These are phyloP conservation scores for Moniliella sp. DNA, from an alignment of 1,284 basidiomycete genomes.

Conservation along the genomic window DNA sequence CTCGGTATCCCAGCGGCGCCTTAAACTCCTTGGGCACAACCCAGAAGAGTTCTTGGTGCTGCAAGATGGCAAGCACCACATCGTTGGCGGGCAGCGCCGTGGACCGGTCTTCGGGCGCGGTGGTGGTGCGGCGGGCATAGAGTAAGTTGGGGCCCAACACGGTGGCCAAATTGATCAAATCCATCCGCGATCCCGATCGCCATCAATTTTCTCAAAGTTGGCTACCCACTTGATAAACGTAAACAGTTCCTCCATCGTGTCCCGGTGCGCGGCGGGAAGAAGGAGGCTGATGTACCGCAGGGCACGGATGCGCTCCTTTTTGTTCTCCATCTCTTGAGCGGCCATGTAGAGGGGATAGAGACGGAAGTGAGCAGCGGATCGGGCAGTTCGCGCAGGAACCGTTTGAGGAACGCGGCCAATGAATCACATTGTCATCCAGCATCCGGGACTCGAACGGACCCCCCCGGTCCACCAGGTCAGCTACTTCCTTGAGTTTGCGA, in stretches of 20 bases:
- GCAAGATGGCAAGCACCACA: no score
- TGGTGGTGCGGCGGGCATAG: no score
- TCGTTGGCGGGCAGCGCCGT: no score
- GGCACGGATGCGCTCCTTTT: constrained; percentile 57
- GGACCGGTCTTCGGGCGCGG: no score
- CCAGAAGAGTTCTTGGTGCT: no score
- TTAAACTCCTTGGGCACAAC: no score
- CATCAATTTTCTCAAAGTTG: constrained; percentile 91
- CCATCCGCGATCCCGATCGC: constrained; percentile 98
- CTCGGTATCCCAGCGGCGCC: no score
- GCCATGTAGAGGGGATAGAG: constrained; percentile 70
- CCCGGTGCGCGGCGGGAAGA: constrained; percentile 74
- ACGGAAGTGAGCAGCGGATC: constrained; percentile 84
- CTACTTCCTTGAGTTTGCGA: constrained; percentile 65
- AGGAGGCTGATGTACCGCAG: constrained; percentile 69
- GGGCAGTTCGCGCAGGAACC: constrained; percentile 83
- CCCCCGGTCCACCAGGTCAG: constrained; percentile 65
- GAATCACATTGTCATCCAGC: constrained; percentile 79
- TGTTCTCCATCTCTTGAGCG: constrained; percentile 58
- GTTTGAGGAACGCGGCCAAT: constrained; percentile 90
- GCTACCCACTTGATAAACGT: constrained; percentile 99
- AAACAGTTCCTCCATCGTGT: constrained; percentile 90
- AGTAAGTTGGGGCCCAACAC: constrained; percentile 93
- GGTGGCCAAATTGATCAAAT: constrained; percentile 77
- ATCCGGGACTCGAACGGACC: not conserved